Evolutionary conservation across 1,284 basidiomycete genomes (phyloP), one percentile per base, ranked within the genome.

Genomic region (Ceratobasidium sp.): DNA sequence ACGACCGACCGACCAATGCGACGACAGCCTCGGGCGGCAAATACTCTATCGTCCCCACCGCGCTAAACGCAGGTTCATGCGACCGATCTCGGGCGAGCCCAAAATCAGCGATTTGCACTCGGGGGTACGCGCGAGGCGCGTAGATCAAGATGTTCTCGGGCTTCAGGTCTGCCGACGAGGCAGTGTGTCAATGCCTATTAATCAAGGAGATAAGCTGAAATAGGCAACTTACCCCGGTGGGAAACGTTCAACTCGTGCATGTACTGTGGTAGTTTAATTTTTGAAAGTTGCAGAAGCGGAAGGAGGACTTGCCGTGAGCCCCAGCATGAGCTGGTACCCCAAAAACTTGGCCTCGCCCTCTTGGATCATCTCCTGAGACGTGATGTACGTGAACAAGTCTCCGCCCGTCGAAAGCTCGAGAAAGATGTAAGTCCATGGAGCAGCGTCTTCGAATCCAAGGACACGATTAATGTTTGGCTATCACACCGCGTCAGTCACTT

Each of bases 111-210:
- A 95, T 89, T 72, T 92, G 84, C 51, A 94, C 86, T 49, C 89
- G 88, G 58, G 93, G 94, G 78, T 92, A 95, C 1, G 90, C 86
- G 1, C 90, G 90, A 8, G 91, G 88, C 2, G 85, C 83, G 75
- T 87, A 83, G 3, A 96, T 83, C 9, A 96, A 83, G 69, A 95
- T 89, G 76, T 95, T 95, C 80, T 95, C 93, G 42, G 92, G 92
- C 90, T 92, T 74, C 23, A 72, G n/a, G 21, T 73, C 42, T 73
- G 21, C 21, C 25, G 44, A 40, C 38, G 53, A 40, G 53, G 54
- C 64, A 49, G 48, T 64, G 36, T 28, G 60, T 46, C 42, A 63
- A 40, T 28, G 56, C 44, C 38, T 48, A 46, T 69, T 36, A 53
- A 53, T n/a, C 11, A 72, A 56, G 62, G 30, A 61, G 73, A 77